These are phyloP conservation scores for Fusarium bactridioides DNA, from an alignment of 2,329 filamentous ascomycete genomes.

Conservation along the genomic window DNA sequence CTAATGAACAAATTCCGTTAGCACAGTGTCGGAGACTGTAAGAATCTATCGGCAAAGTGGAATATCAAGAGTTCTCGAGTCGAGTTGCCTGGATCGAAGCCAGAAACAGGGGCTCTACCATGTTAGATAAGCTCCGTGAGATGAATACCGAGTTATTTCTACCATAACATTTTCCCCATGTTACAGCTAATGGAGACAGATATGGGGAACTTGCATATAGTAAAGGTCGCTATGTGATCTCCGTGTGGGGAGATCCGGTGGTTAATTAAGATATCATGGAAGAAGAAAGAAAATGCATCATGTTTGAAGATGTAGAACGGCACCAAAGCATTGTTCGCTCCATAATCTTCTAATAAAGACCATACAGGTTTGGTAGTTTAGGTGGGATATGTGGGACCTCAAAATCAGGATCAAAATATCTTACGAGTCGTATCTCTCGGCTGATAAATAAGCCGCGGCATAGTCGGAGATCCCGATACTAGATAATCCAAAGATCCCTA, in stretches of 20 bases:
- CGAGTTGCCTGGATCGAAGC: rapidly evolving
- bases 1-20: rapidly evolving
- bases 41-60: background rate
- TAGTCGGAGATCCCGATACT: background rate
- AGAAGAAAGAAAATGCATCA: rapidly evolving
- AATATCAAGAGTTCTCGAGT: background rate
- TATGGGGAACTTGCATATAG: rapidly evolving
- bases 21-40: rapidly evolving
- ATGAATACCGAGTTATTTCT: rapidly evolving
- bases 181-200: background rate
- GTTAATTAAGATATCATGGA: rapidly evolving
- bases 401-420: background rate
- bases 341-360: background rate
- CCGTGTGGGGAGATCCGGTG: rapidly evolving
- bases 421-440: background rate
- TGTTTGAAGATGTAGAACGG: rapidly evolving
- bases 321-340: background rate
- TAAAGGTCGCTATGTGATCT: background rate
- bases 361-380: background rate
- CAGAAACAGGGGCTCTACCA: background rate
- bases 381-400: background rate
- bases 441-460: background rate
- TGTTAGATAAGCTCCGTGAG: rapidly evolving
- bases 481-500: background rate
- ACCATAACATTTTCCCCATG: rapidly evolving